Conservation (phyloP, 2,329 filamentous ascomycete species). For the Cladophialophora psammophila region DNA sequence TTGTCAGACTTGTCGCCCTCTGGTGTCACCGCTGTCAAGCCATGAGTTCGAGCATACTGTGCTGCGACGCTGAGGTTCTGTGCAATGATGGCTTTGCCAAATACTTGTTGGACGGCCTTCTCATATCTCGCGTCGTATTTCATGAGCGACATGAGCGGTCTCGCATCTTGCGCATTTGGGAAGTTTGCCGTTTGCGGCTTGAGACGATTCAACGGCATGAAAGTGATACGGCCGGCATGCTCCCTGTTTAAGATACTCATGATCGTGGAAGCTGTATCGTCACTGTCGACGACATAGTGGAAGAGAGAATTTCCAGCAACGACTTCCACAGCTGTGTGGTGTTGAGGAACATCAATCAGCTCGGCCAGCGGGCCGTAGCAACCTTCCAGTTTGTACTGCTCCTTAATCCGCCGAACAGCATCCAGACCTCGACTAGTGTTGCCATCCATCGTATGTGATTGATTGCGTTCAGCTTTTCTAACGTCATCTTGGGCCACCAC, state of each 20-base stretch:
- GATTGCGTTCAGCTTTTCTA: conserved; percentile 75
- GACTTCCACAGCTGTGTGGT: conserved; percentile 88
- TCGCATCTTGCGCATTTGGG: conserved; percentile 84
- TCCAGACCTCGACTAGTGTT: conserved; percentile 85
- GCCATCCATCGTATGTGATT: conserved; percentile 87
- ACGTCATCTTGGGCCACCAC: conserved; percentile 77
- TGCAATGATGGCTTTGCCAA: conserved; percentile 93
- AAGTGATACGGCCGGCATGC: conserved; percentile 86
- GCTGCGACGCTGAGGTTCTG: conserved; percentile 85
- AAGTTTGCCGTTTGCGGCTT: conserved; percentile 75
- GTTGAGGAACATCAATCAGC: conserved; percentile 86
- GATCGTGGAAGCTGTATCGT: conserved; percentile 82
- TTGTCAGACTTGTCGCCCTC: conserved; percentile 96
- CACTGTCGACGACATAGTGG: conserved; percentile 93
- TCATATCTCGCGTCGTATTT: conserved; percentile 79
- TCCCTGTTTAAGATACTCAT: conserved; percentile 80
- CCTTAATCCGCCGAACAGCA: conserved; percentile 83
- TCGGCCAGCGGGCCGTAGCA: conserved; percentile 94
- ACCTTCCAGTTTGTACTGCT: conserved; percentile 78
- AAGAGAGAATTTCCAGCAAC: conserved; percentile 92
- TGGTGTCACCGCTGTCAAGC: conserved; percentile 89
- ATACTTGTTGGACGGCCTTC: conserved; percentile 90
- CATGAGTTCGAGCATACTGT: conserved; percentile 91
- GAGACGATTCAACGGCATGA: conserved; percentile 89
- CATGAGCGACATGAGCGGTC: conserved; percentile 85